Conservation (phyloP, 2,329 filamentous ascomycete species). For the Venturia nashicola region DNA sequence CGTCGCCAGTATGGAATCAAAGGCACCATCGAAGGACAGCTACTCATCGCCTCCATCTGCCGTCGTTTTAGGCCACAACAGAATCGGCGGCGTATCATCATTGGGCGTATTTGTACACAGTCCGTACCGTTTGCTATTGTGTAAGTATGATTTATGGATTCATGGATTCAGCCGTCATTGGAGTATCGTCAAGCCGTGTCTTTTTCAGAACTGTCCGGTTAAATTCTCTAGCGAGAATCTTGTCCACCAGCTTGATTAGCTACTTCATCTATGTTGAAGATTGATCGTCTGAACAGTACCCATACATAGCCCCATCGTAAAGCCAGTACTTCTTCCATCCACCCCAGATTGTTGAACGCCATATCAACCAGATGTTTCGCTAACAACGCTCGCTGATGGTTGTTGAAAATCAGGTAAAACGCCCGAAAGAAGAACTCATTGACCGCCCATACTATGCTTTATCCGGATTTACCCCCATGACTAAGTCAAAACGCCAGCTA, state of each 20-base stretch:
- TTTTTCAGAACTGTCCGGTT: too few species aligned
- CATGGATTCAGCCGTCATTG: too few species aligned
- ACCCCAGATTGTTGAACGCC: not conserved
- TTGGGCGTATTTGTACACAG: too few species aligned
- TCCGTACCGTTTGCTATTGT: too few species aligned
- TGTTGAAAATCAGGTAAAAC: not conserved
- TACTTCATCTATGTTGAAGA: not conserved
- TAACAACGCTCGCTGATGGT: not conserved
- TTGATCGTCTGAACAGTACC: not conserved
- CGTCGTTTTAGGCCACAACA: too few species aligned
- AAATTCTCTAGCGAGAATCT: too few species aligned
- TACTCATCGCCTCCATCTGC: too few species aligned
- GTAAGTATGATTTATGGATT: too few species aligned
- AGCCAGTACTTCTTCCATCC: not conserved
- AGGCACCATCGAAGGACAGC: too few species aligned
- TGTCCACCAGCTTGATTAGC: not conserved
- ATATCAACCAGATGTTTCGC: not conserved
- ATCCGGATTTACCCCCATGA: not conserved
- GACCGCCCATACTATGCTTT: not conserved
- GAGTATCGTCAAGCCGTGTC: too few species aligned
- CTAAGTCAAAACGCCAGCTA: not conserved
- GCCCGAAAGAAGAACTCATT: not conserved
- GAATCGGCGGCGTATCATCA: too few species aligned
- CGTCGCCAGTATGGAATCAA: too few species aligned
- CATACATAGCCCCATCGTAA: not conserved